Evolutionary conservation across 192 early-diverging fungal genomes (phyloP).

Genomic region (Backusella psychrophila): DNA sequence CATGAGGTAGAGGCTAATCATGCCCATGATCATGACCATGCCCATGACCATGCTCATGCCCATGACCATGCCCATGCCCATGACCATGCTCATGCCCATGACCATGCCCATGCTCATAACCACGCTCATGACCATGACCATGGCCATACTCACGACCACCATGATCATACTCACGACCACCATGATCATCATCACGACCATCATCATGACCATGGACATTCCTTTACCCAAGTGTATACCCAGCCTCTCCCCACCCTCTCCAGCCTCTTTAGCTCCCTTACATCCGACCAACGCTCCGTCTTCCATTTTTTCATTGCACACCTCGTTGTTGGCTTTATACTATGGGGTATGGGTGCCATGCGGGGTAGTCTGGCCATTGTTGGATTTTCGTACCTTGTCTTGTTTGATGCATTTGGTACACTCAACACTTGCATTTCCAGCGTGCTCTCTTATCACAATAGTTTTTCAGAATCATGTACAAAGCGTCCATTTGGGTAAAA

Average conservation of each 20-base stretch:
- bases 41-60: not conserved
- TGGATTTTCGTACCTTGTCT: conserved; percentile 46
- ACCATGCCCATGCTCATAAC: conserved; percentile 23
- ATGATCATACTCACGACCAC: conserved; percentile 19
- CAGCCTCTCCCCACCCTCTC: conserved; percentile 43
- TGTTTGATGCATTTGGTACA: conserved; percentile 58
- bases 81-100: conserved; percentile 1
- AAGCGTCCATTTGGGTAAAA: conserved; percentile 56
- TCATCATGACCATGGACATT: conserved; percentile 27
- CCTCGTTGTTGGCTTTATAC: conserved; percentile 34
- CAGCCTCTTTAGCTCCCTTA: conserved; percentile 32
- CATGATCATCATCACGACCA: not conserved
- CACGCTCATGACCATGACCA: not conserved
- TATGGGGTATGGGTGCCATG: conserved; percentile 43
- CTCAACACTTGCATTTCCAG: conserved; percentile 51
- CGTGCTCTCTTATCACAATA: conserved; percentile 39
- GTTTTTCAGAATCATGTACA: conserved; percentile 38
- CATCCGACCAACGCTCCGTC: conserved; percentile 49
- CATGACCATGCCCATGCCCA: not conserved
- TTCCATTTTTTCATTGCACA: conserved; percentile 51
- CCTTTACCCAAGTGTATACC: conserved; percentile 8
- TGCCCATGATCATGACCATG: not conserved
- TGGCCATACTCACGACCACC: not conserved
- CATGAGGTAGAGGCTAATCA: not conserved
- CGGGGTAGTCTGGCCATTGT: conserved; percentile 47